Conservation (phyloP, 257 asterid genomes). For the Ballota nigra region DNA sequence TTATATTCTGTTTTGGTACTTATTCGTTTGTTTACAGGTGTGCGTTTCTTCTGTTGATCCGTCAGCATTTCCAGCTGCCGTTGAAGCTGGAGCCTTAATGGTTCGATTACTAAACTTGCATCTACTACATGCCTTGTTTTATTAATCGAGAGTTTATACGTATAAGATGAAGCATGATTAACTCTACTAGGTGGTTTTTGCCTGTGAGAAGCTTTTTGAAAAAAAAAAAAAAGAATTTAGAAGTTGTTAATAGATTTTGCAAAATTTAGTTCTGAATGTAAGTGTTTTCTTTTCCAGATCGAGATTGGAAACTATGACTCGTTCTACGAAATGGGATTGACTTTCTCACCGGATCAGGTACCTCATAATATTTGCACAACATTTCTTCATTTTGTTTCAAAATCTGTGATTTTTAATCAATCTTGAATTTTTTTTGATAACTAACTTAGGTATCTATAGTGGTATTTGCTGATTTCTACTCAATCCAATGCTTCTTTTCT, state of each 20-base stretch:
- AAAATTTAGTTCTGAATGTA: background rate
- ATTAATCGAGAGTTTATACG: background rate
- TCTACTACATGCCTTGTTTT: background rate
- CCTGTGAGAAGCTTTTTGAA: too few relatives aligned
- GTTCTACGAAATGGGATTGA: conserved; percentile 72
- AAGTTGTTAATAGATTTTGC: too few relatives aligned
- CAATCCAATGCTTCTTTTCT: background rate
- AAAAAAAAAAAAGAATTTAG: too few relatives aligned
- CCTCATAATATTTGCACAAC: background rate
- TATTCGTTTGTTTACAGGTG: conserved; percentile 42
- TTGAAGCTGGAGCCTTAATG: conserved; percentile 93
- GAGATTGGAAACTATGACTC: conserved; percentile 93
- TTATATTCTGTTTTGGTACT: background rate
- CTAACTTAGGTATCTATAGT: background rate
- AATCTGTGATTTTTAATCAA: background rate
- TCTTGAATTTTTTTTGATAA: too few relatives aligned
- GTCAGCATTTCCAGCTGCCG: conserved; percentile 70
- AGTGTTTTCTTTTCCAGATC: conserved; percentile 40
- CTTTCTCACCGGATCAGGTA: conserved; percentile 83
- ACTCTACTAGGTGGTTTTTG: background rate
- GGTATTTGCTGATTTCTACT: background rate
- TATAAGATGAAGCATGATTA: background rate
- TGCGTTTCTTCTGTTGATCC: conserved; percentile 95
- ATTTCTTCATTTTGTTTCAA: background rate
- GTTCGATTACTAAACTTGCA: conserved; percentile 30